Conservation (phyloP, 129 eudicot genomes). For the Artemisia annua region DNA sequence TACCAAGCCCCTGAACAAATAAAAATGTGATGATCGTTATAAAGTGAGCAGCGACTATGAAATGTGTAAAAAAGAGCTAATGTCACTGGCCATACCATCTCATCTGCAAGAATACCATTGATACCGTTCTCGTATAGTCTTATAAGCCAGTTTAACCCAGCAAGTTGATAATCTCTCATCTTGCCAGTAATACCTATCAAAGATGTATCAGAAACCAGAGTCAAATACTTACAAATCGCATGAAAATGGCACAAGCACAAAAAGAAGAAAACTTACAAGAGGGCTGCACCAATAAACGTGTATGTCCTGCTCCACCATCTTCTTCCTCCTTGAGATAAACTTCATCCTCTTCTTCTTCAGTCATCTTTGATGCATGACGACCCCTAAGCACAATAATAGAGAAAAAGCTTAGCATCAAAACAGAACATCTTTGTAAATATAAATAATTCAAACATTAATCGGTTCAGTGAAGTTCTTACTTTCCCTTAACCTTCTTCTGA, state of each 20-base stretch:
- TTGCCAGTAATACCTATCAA: slow-evolving; percentile 87
- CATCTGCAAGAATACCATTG: slow-evolving; percentile 98
- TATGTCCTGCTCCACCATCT: slow-evolving; percentile 85
- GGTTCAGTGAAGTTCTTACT: slow-evolving; percentile 34
- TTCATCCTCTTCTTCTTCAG: slow-evolving; percentile 99
- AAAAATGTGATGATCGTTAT: neutral
- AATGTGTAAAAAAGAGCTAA: neutral
- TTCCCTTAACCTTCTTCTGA: slow-evolving; percentile 80
- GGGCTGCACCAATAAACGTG: slow-evolving; percentile 88
- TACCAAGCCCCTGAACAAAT: slow-evolving; percentile 81
- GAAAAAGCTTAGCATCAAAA: slow-evolving; percentile 6
- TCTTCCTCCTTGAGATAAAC: slow-evolving; percentile 97
- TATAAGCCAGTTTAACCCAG: slow-evolving; percentile 98
- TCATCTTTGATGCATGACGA: slow-evolving; percentile 97
- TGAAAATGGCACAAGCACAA: neutral
- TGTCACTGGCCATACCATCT: slow-evolving; percentile 56
- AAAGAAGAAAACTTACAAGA: slow-evolving; percentile 64
- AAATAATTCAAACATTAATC: neutral
- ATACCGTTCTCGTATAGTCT: slow-evolving; percentile 94
- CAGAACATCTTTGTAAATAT: neutral
- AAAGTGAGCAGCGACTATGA: neutral
- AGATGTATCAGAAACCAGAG: neutral
- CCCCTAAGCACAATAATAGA: slow-evolving; percentile 52
- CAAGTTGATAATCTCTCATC: slow-evolving; percentile 99
- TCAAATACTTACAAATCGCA: neutral